Evolutionary conservation across 768 basidiomycete species (phyloP).

Genomic region (Leucosporidium yakuticum): DNA sequence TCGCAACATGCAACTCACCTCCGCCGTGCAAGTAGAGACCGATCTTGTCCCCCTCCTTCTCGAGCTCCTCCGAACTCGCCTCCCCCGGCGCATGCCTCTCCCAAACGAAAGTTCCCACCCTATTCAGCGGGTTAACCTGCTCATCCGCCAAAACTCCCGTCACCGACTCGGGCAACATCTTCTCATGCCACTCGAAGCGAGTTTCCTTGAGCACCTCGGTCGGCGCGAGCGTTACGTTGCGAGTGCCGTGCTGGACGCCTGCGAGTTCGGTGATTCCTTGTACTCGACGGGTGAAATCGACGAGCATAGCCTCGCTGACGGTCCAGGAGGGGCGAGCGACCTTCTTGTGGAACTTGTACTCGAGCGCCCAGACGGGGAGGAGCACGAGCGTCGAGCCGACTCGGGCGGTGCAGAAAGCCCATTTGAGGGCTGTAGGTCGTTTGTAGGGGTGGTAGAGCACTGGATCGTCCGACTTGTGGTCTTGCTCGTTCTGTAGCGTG

Average conservation of each 20-base stretch:
- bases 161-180: constrained; percentile 9
- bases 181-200: constrained; percentile 26
- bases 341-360: constrained; percentile 13
- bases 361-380: constrained; percentile 32
- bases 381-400: constrained; percentile 23
- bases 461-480: constrained; percentile 1
- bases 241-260: constrained; percentile 25
- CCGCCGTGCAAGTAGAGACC: constrained; percentile 44
- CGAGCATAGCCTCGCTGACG: constrained; percentile 17
- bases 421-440: constrained; percentile 23
- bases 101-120: constrained; percentile 33
- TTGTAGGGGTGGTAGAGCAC: constrained; percentile 20
- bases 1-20: constrained; percentile 9
- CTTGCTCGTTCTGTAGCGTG: no score
- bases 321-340: constrained; percentile 12
- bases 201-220: constrained; percentile 24
- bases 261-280: constrained; percentile 29
- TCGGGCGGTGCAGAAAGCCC: constrained; percentile 27
- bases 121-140: constrained; percentile 13
- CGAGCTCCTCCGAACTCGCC: background rate
- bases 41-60: constrained; percentile 35
- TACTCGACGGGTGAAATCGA: constrained; percentile 23
- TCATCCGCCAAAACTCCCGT: constrained; percentile 15
- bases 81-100: constrained; percentile 4
- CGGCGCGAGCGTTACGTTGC: constrained; percentile 15